Evolutionary conservation across 805 yeast species (phyloP).

Genomic region (Teunomyces lycoperdinae): DNA sequence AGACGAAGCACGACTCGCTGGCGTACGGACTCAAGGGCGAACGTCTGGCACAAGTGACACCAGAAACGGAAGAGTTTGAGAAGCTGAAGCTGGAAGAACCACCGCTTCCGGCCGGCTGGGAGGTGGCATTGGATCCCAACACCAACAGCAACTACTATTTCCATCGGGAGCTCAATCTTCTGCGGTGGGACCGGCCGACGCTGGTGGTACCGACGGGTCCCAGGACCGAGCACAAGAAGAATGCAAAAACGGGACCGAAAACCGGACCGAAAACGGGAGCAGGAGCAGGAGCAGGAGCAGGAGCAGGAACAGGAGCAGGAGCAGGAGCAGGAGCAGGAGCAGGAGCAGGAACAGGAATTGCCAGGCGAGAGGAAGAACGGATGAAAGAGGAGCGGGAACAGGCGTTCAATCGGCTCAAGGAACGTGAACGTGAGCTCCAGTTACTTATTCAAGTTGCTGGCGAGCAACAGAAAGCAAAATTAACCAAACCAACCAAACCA

Average conservation of each 20-base stretch:
- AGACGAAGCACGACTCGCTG: slow-evolving; percentile 31
- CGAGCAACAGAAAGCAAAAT: slow-evolving; percentile 13
- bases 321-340: too few relatives aligned
- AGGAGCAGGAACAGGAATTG: slow-evolving; percentile 10
- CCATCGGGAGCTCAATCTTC: slow-evolving; percentile 44
- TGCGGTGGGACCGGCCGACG: slow-evolving; percentile 63
- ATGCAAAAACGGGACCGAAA: too few relatives aligned
- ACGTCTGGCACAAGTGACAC: slow-evolving; percentile 11
- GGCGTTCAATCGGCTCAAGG: slow-evolving; percentile 30
- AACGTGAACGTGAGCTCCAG: slow-evolving; percentile 35
- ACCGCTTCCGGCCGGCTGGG: slow-evolving; percentile 65
- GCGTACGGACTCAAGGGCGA: slow-evolving; percentile 19
- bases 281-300: too few relatives aligned
- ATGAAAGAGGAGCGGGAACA: slow-evolving; percentile 30
- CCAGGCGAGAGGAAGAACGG: slow-evolving; percentile 34
- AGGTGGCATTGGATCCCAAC: slow-evolving; percentile 47
- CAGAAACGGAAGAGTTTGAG: slow-evolving; percentile 3
- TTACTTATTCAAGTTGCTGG: slow-evolving; percentile 32
- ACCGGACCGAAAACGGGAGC: too few relatives aligned
- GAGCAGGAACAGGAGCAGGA: neutral
- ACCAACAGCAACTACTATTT: slow-evolving; percentile 52
- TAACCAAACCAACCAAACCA: slow-evolving; percentile 21
- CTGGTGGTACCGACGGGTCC: slow-evolving; percentile 34
- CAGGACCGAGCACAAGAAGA: slow-evolving; percentile 7
- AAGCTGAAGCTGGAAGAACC: slow-evolving; percentile 12